Conservation (phyloP, 1,284 basidiomycete species). For the Rhodotorula sp. region DNA sequence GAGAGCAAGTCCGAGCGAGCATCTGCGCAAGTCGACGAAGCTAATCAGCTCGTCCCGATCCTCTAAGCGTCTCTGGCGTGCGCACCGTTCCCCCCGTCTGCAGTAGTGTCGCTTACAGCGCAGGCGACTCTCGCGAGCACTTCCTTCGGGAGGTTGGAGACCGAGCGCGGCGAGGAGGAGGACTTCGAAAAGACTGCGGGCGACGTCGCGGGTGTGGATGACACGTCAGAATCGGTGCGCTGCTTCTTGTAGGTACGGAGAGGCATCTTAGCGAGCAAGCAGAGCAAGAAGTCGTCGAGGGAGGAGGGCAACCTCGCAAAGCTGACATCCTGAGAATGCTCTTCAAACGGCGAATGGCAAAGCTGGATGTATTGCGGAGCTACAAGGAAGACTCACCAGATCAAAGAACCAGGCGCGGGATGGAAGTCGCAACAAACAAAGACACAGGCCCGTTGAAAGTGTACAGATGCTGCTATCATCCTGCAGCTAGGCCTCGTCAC, state of each 20-base stretch:
- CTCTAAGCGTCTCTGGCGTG: no score
- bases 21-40: neutral
- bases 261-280: neutral
- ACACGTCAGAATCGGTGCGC: no score
- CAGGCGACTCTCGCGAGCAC: conserved; percentile 6
- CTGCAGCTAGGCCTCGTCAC: neutral
- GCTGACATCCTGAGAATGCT: neutral
- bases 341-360: neutral
- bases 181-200: neutral
- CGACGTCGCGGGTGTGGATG: neutral
- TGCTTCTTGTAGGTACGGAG: neutral
- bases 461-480: neutral
- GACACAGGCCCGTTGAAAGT: neutral
- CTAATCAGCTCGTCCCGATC: neutral
- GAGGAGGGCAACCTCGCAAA: neutral
- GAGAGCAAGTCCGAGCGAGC: neutral
- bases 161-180: no score
- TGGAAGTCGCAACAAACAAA: neutral
- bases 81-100: neutral
- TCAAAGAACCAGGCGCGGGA: neutral
- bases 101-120: neutral
- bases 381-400: neutral
- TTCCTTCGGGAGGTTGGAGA: neutral
- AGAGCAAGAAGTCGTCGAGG: no score
- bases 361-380: neutral